Evolutionary conservation across 83 land plant species (phyloP).

Genomic region (Isoetes engelmannii): DNA sequence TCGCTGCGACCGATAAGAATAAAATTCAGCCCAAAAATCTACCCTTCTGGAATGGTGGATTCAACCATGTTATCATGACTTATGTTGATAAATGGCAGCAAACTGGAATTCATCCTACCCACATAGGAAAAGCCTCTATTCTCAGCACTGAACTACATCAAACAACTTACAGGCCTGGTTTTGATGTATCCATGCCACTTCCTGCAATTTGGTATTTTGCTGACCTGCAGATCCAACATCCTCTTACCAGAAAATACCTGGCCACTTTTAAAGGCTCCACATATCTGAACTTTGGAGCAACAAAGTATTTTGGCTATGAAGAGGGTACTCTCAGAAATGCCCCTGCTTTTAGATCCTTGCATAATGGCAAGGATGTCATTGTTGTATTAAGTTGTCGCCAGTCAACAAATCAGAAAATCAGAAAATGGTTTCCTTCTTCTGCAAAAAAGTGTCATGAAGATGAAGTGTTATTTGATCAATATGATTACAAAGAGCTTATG

Average conservation of each 20-base stretch:
- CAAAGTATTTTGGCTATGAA: too few species aligned
- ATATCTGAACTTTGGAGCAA: conserved; percentile 21
- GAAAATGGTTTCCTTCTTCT: background rate
- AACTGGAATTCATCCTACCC: background rate
- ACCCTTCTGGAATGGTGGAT: conserved; percentile 29
- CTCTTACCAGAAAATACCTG: conserved; percentile 25
- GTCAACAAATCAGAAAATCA: background rate
- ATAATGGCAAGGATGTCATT: background rate
- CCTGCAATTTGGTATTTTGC: conserved; percentile 16
- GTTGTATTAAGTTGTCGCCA: background rate
- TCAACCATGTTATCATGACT: conserved; percentile 32
- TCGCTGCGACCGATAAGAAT: conserved; percentile 8
- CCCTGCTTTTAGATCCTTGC: background rate
- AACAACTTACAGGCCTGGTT: conserved; percentile 24
- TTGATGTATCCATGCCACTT: conserved; percentile 32
- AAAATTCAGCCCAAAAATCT: conserved; percentile 14
- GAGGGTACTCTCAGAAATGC: conserved; percentile 28
- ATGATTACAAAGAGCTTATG: conserved; percentile 1
- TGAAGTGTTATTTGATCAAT: background rate
- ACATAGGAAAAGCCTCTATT: conserved; percentile 24
- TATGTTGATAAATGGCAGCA: conserved; percentile 31
- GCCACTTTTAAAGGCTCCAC: conserved; percentile 27
- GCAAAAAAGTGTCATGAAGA: conserved; percentile 6
- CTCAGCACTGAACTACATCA: conserved; percentile 19
- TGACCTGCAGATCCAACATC: conserved; percentile 16